Evolutionary conservation across 257 asterid genomes (phyloP).

Genomic region (Linderniella brevidens): DNA sequence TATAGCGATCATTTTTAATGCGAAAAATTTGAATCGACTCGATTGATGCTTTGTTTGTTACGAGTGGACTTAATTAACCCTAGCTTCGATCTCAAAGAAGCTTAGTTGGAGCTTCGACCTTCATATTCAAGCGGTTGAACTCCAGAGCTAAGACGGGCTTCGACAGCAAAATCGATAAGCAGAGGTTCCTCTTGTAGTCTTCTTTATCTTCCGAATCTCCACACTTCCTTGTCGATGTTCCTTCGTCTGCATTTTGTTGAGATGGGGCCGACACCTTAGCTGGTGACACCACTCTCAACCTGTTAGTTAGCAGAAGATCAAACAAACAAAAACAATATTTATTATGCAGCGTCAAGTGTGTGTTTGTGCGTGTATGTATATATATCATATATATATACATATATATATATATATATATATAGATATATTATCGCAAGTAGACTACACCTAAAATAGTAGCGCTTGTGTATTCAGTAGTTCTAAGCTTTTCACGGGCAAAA

Average conservation of each 20-base stretch:
- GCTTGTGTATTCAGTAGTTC: neutral
- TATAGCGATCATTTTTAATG: too few species aligned
- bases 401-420: too few species aligned
- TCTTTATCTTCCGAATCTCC: constrained; percentile 1
- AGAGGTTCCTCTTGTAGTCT: constrained; percentile 38
- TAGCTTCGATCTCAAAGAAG: too few species aligned
- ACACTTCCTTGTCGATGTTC: neutral
- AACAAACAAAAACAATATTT: neutral
- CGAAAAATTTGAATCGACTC: too few species aligned
- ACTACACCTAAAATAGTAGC: neutral
- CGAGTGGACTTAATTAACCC: too few species aligned
- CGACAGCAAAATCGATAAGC: constrained; percentile 10
- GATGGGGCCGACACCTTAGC: constrained; percentile 28
- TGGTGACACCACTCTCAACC: constrained; percentile 3
- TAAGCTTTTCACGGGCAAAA: neutral
- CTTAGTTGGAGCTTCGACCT: constrained; percentile 62
- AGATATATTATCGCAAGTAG: too few species aligned
- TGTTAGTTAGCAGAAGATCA: neutral
- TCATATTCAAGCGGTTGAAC: constrained; percentile 59
- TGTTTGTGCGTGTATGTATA: too few species aligned
- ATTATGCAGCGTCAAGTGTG: neutral
- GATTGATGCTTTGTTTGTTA: too few species aligned
- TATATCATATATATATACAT: too few species aligned
- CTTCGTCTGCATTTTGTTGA: constrained; percentile 13
- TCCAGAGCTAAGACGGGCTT: constrained; percentile 67